These are phyloP conservation scores for Bipolaris cookei DNA, from an alignment of 2,329 filamentous ascomycete genomes.

Conservation along the genomic window DNA sequence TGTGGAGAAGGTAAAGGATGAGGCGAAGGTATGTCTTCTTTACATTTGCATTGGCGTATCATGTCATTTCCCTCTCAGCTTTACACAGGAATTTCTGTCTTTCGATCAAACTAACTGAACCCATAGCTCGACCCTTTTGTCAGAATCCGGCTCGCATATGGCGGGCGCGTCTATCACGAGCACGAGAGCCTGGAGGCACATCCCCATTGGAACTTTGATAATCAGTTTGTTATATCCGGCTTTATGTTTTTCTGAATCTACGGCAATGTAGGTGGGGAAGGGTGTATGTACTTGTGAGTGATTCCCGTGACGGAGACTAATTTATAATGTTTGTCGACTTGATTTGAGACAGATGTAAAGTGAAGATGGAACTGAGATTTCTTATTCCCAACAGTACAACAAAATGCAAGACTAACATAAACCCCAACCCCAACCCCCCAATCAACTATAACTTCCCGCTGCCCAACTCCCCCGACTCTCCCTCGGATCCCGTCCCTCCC, in stretches of 20 bases:
- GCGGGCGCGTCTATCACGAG: slow-evolving; percentile 80
- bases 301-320: too few relatives aligned
- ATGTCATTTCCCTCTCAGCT: too few relatives aligned
- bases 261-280: neutral
- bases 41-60: neutral
- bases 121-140: slow-evolving; percentile 62
- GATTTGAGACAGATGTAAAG: too few relatives aligned
- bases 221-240: slow-evolving; percentile 19
- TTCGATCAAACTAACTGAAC: slow-evolving; percentile 11
- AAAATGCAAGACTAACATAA: neutral
- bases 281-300: neutral
- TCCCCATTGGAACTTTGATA: slow-evolving; percentile 69
- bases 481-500: slow-evolving; percentile 31
- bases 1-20: slow-evolving; percentile 66
- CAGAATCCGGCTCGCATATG: slow-evolving; percentile 74
- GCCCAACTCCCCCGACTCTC: slow-evolving; percentile 39
- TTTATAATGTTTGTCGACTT: too few relatives aligned
- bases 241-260: slow-evolving; percentile 14
- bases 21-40: slow-evolving; percentile 63
- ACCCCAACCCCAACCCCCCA: neutral
- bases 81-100: neutral
- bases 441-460: slow-evolving; percentile 30
- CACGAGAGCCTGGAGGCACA: slow-evolving; percentile 68
- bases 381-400: neutral
- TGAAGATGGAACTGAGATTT: slow-evolving; percentile 6